Evolutionary conservation across 2,329 filamentous ascomycete genomes (phyloP), one percentile per base, ranked within the genome.

Genomic region (Fusarium sp.): DNA sequence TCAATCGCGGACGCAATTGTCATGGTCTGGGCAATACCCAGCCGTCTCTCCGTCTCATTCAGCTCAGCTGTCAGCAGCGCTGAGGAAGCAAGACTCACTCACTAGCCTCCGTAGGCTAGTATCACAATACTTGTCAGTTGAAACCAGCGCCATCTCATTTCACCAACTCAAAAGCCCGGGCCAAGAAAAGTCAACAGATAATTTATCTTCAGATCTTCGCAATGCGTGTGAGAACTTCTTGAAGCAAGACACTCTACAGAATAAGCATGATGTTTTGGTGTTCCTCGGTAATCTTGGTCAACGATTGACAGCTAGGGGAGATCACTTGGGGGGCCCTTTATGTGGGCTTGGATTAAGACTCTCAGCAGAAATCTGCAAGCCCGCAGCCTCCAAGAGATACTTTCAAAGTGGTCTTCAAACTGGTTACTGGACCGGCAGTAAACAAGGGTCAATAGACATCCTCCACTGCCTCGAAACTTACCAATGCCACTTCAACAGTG

Each of bases 281-380:
- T 81, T 87, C 56, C 71, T 87, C 30, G 84, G 85, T 60, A 85
- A 86, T 67, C 60, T 87, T 19, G 73, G 78, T 32, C 77, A 83
- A 47, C 80, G 79, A 47, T 73, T 85, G 15, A 73, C 79, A 7
- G 66, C 67, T 12, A 64, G 75, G 25, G 71, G 66, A 9, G 56
- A 72, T 11, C 63, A 72, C 30, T 49, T 83, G 10, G 76, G 80
- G 18, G 47, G 69, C 1, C 50, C 77, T 4, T 67, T 86, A 13
- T 78, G 79, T 46, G 75, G 77, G 21, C 62, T 80, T 35, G 82
- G 77, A 3, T 65, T 83, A 56, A 71, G 64, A 54, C 65, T 81
- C 42, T 82, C 83, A 28, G 80, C 80, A 33, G 64, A 76, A 35
- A 66, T 77, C 23, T 76, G 73, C 49, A 70, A 75, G 21, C 63